A percentile compares a stretch with the other conserved stretches of the same genome.
Conservation (phyloP, 1,284 basidiomycete genomes). For the Xanthoconium separans region DNA sequence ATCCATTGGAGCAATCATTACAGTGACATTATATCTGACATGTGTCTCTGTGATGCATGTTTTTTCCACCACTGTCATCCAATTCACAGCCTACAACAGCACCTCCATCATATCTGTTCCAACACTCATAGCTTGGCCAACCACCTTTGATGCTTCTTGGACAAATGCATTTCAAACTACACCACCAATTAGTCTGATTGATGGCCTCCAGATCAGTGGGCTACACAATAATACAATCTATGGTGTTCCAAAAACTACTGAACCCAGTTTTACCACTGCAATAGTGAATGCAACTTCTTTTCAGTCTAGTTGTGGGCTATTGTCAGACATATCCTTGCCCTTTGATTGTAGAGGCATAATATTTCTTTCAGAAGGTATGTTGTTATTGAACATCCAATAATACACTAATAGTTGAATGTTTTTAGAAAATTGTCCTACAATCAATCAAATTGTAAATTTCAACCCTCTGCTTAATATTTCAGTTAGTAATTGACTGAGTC, state of each 20-base stretch:
- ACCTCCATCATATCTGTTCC: background rate
- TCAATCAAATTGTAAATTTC: too few species aligned
- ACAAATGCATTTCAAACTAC: background rate
- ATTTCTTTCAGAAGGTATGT: too few species aligned
- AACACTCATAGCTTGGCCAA: conserved; percentile 3
- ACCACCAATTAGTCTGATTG: background rate
- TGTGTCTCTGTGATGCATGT: conserved; percentile 11
- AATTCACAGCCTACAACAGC: conserved; percentile 12
- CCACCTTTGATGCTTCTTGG: background rate
- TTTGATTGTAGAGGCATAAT: too few species aligned
- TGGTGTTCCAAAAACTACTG: background rate
- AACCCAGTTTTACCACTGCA: background rate
- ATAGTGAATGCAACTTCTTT: conserved; percentile 14
- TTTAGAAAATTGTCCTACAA: too few species aligned
- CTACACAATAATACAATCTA: conserved; percentile 4
- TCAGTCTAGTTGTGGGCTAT: conserved; percentile 1
- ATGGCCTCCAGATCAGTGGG: background rate
- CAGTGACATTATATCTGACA: conserved; percentile 4
- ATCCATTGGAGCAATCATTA: conserved; percentile 1
- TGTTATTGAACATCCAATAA: too few species aligned
- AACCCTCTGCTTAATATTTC: too few species aligned
- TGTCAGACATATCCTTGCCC: conserved; percentile 6
- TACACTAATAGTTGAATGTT: too few species aligned
- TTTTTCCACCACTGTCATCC: conserved; percentile 9
- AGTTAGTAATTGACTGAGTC: too few species aligned